Base-by-base conservation (phyloP, 306 rosid species). In the Malus sieversii region DNA sequence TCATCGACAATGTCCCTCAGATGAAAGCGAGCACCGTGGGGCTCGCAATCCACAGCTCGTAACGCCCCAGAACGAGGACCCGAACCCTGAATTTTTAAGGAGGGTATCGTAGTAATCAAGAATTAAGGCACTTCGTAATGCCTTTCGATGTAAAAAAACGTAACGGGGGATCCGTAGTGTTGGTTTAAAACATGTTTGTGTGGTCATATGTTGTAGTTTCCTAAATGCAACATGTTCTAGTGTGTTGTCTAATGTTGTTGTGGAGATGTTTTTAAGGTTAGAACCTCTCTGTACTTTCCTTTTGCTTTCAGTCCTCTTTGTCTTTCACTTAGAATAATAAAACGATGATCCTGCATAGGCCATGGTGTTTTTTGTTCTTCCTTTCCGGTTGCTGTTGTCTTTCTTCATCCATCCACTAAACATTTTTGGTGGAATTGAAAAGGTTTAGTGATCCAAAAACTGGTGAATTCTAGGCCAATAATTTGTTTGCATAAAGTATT, bases 31-130 rank as follows among this genome's bases (percentile, higher is more conserved):
- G 72, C 77, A 23, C 86, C 55, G 80, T 83, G 1, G 93, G 90
- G 61, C 89, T 95, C 2, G 79, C 88, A 64, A 92, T 95, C 68
- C 90, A 29, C 61, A 76, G 93, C 81, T 91, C 86, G 78, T 64
- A 65, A 10, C n/a, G n/a, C n/a, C n/a, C n/a, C n/a, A n/a, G n/a
- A n/a, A n/a, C 10, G n/a, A 62, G 10, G 68, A 44, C 32, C 5
- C 4, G 46, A 64, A 32, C 32, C 45, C 78, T 74, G 70, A 69
- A 74, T 20, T 52, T 82, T 44, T 65, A 82, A 82, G 76, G 79
- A 10, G 23, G 13, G 62, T 58, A 10, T 52, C 12, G 48, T 53
- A 27, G 68, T 11, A 32, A 32, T 82, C 5, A 38, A 66, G 71
- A 66, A 29, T 60, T 53, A 57, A 59, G 65, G 32, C 44, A 68